Percentiles rank a stretch among this genome's conserved stretches.
phyloP scores from a whole-genome alignment of 805 yeast species.

The Monosporozyma solicola region DNA sequence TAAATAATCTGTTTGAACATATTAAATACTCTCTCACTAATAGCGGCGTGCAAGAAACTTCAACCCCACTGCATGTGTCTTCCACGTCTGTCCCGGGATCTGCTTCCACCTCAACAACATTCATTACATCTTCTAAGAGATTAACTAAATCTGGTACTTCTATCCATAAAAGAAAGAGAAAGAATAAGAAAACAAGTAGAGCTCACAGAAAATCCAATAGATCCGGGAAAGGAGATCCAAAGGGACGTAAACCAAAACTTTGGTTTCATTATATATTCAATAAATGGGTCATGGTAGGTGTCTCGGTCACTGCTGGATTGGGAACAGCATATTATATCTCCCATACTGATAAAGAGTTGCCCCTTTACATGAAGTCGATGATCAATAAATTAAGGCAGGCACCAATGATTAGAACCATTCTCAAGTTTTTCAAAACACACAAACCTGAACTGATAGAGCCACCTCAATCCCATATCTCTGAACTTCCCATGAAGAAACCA shows the following conservation, averaged over 20 bases:
- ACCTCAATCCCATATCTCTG: background rate
- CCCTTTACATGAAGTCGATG: background rate
- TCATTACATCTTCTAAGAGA: background rate
- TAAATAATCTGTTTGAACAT: slow-evolving; percentile 13
- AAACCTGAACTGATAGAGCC: background rate
- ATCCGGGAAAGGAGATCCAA: background rate
- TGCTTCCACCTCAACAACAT: background rate
- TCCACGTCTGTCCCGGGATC: background rate
- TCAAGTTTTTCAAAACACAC: background rate
- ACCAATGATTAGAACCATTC: background rate
- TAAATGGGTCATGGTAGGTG: slow-evolving; percentile 16
- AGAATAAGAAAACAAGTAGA: background rate
- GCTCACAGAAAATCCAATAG: background rate
- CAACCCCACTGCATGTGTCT: background rate
- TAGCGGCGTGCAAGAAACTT: background rate
- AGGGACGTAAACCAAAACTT: background rate
- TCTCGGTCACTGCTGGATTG: slow-evolving; percentile 25
- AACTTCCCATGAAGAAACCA: background rate
- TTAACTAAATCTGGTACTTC: background rate
- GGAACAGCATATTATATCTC: slow-evolving; percentile 24
- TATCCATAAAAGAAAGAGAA: background rate
- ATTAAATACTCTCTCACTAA: background rate
- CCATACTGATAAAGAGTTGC: slow-evolving; percentile 13
- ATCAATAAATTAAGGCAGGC: background rate
- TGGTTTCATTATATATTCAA: background rate